Base-by-base conservation (phyloP, 2,329 filamentous ascomycete genomes). In the Diaporthe sp. region DNA sequence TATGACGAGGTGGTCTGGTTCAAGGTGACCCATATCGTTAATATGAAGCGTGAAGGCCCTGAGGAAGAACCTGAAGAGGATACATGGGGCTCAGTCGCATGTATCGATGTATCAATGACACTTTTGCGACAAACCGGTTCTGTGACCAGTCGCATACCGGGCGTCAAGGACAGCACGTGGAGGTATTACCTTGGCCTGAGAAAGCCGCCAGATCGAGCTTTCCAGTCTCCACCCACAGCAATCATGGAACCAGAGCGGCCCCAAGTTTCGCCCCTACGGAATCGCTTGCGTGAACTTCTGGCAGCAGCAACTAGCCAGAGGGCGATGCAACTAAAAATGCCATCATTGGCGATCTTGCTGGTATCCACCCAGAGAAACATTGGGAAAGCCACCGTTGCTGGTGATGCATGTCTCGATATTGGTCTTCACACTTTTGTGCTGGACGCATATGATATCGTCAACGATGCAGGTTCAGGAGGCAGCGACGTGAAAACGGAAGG, bases 401-500 rank as follows among this genome's bases (percentile, higher is more conserved):
- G 88, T 1, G 90, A 91, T 58, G 95, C 96, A 6, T 98, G 95
- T 82, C 90, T 94, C 3, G 96, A 98, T 80, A 93, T 98, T 77
- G 97, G 97, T 4, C 88, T 98, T 22, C 97, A 99, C 82, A 94
- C 92, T 0, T 98, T 98, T 82, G 85, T 91, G 0, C 94, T 99
- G 71, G 95, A 98, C 82, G 94, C 95, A 0, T 98, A 98, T 80
- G 97, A 99, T 80, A 95, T 99, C 57, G 88, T 98, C 6, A 96
- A 95, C n/a, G 96, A 98, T 82, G 95, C 95, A 20, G 93, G 94
- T 60, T 94, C 93, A 1, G 95, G 95, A 72, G 95, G 95, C 12
- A 93, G 94, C 73, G 97, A 99, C 81, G 94, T 98, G 39, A 98
- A 98, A 85, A 98, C 96, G 0, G 96, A 98, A 81, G 96, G 94